Conservation (phyloP, 192 early-diverging fungal species). For the Cladochytrium replicatum region DNA sequence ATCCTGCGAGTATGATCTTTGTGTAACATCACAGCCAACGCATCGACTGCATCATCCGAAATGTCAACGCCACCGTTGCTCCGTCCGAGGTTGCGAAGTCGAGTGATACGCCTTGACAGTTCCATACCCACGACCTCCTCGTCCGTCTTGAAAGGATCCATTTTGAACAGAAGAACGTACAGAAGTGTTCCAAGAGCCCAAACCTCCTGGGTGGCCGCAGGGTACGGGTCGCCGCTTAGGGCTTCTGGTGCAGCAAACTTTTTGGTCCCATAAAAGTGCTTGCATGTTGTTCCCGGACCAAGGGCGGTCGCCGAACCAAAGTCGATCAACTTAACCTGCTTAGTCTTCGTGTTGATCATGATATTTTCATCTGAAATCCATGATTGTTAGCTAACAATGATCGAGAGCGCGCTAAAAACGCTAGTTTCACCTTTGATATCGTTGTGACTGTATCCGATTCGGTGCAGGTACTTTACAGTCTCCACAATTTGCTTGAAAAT, state of each 20-base stretch:
- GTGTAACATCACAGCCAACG: conserved; percentile 28
- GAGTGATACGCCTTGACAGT: conserved; percentile 21
- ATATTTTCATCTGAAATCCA: conserved; percentile 43
- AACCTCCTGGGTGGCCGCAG: conserved; percentile 38
- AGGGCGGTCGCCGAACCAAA: conserved; percentile 40
- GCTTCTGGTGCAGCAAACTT: conserved; percentile 51
- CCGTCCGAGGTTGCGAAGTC: conserved; percentile 11
- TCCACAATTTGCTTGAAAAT: conserved; percentile 37
- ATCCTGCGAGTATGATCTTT: conserved; percentile 19
- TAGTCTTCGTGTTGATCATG: conserved; percentile 37
- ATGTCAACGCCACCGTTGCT: conserved; percentile 20
- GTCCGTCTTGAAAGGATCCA: conserved; percentile 43
- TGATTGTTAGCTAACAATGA: conserved; percentile 1
- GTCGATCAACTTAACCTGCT: conserved; percentile 43
- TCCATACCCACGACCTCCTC: conserved; percentile 36
- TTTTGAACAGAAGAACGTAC: conserved; percentile 43
- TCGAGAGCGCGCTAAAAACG: conserved; percentile 6
- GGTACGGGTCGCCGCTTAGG: conserved; percentile 22
- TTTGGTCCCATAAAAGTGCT: conserved; percentile 43
- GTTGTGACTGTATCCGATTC: conserved; percentile 36
- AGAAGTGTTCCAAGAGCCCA: conserved; percentile 48
- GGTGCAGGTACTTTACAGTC: conserved; percentile 23
- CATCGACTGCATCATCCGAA: conserved; percentile 23
- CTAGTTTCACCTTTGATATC: conserved; percentile 42
- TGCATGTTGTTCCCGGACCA: conserved; percentile 13